These are phyloP conservation scores for Debaryomyces sp. DNA, from an alignment of 1,139 yeast species.

Conservation along the genomic window DNA sequence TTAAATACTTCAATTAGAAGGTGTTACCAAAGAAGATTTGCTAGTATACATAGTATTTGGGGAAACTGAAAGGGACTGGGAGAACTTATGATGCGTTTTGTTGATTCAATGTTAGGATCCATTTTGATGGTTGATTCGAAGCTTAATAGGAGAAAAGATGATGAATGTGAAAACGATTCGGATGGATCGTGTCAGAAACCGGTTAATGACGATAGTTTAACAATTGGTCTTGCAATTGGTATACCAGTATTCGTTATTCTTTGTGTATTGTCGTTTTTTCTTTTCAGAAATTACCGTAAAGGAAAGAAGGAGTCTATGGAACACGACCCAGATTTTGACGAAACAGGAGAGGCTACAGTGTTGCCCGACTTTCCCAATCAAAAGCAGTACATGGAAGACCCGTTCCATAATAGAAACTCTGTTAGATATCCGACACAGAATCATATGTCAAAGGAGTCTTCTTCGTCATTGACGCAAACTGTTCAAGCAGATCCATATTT, in stretches of 20 bases:
- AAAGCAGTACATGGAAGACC: slow-evolving; percentile 36
- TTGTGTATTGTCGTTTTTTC: slow-evolving; percentile 50
- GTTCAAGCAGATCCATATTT: slow-evolving; percentile 31
- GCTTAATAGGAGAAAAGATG: slow-evolving; percentile 7
- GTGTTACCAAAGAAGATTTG: not conserved
- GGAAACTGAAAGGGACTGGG: not conserved
- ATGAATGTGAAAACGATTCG: slow-evolving; percentile 29
- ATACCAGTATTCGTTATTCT: slow-evolving; percentile 61
- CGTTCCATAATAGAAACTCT: slow-evolving; percentile 45
- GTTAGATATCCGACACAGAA: slow-evolving; percentile 28
- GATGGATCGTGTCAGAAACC: slow-evolving; percentile 31
- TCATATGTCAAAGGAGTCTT: slow-evolving; percentile 20
- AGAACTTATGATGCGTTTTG: not conserved
- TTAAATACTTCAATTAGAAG: not conserved
- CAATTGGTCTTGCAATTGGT: slow-evolving; percentile 66
- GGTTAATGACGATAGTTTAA: slow-evolving; percentile 39
- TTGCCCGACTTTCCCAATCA: slow-evolving; percentile 61
- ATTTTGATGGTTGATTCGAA: not conserved
- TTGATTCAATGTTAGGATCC: not conserved
- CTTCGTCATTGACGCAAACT: slow-evolving; percentile 19
- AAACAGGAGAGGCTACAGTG: slow-evolving; percentile 69
- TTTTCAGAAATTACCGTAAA: slow-evolving; percentile 58
- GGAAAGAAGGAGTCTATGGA: slow-evolving; percentile 63
- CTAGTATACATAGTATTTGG: not conserved
- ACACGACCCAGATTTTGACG: slow-evolving; percentile 76